Base-by-base conservation (phyloP, 768 basidiomycete species). In the Boletus rubropictus region DNA sequence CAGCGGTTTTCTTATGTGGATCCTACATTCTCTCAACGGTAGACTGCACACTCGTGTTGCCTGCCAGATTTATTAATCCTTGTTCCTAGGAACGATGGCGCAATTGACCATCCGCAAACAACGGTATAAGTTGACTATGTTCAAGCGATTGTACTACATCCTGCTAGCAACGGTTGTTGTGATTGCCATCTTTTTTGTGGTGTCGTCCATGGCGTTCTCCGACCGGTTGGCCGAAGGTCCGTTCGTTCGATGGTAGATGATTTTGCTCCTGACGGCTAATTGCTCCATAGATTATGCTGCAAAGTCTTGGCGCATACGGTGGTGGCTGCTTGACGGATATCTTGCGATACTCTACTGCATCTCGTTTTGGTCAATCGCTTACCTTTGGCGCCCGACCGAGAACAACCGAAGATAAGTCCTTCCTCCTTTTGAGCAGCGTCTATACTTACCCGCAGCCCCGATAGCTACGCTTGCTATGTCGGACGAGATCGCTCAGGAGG, bases 281-380 rank as follows among this genome's bases (percentile, higher is more conserved):
- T 44, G 7, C 34, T n/a, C 18, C 31, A 4, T 45, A 93, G 92
- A 95, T 63, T 97, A 94, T 62, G 88, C 91, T 14, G 87, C 92
- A 6, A 86, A 84, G 51, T 84, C 89, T 15, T 97, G 93, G 93
- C 78, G 75, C 49, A 75, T 79, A 45, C 84, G 94, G 39, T 99
- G 96, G 96, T 92, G 92, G 86, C 73, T 99, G 6, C 76, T 99
- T 34, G 96, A 99, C 59, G 96, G 94, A 15, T 98, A 91, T 76
- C 77, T 98, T 37, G 82, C 89, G 2, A 75, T 94, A 38, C 80
- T 98, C 21, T 98, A 95, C 64, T 77, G 96, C 38, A 69, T 75
- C 24, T 81, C 84, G 28, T 98, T 98, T 65, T 69, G 72, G 50
- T 71, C 79, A 9, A 91, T 97, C 52, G 81, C 89, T 2, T 96